These are phyloP conservation scores for Malassezia sp. DNA, from an alignment of 1,284 basidiomycete species.

Conservation along the genomic window DNA sequence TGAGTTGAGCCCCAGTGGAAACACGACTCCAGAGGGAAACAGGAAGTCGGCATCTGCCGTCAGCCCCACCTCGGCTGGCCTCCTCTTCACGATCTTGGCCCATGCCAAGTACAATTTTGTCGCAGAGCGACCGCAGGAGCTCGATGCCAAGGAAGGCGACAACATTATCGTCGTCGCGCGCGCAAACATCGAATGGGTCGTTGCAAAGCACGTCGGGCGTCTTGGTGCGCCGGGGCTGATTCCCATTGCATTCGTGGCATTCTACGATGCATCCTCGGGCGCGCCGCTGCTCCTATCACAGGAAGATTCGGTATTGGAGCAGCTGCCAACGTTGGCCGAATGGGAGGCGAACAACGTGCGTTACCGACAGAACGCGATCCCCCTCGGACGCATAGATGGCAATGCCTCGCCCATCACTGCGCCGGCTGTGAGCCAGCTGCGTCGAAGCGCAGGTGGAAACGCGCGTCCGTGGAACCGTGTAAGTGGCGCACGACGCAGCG, in stretches of 20 bases:
- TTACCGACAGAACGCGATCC: conserved; percentile 91
- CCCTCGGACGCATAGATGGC: conserved; percentile 67
- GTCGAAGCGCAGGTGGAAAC: no score
- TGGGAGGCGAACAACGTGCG: conserved; percentile 92
- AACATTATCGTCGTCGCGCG: conserved; percentile 58
- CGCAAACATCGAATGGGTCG: conserved; percentile 51
- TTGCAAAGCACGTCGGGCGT: conserved; percentile 77
- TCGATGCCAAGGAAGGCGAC: conserved; percentile 86
- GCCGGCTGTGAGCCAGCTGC: no score
- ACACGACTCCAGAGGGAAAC: conserved; percentile 8
- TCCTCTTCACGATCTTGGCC: no score
- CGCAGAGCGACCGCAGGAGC: conserved; percentile 88
- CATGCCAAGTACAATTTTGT: conserved; percentile 87
- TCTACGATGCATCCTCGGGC: conserved; percentile 77
- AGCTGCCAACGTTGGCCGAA: conserved; percentile 80
- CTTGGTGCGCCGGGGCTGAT: conserved; percentile 92
- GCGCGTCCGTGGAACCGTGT: no score
- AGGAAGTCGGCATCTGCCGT: no score
- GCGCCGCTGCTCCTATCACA: conserved; percentile 53
- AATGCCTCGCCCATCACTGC: no score
- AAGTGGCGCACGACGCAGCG: no score
- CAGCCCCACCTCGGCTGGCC: no score
- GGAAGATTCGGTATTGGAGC: conserved; percentile 50
- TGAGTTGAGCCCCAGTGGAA: conserved; percentile 35
- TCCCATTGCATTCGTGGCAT: conserved; percentile 88